Evolutionary conservation across 352 stramenopile species (phyloP), one percentile per base, ranked within the genome.

Genomic region (Pythium folliculosum): DNA sequence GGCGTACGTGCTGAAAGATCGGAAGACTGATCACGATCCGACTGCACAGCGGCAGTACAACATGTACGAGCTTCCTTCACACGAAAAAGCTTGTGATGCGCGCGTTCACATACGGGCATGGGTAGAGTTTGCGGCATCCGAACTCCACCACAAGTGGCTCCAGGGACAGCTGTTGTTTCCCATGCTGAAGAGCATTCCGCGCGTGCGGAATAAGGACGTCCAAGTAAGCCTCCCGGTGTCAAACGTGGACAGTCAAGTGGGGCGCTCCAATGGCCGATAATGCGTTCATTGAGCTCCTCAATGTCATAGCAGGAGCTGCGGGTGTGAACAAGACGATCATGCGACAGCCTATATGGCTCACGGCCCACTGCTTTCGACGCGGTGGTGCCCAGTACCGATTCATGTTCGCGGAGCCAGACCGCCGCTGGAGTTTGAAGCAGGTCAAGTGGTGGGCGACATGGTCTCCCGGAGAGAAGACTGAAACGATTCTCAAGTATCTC

Each of bases 361-460:
- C 57, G 3, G 5, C 23, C 0, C 57, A 63, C n/a, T 63, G 27
- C 50, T 51, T 60, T 40, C 54, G 45, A 21, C 22, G 60, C 35
- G 60, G 70, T 16, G 56, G 53, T 3, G 65, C 66, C 3, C 65
- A 73, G 27, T 71, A 73, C 27, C 23, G 50, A 2, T 77, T 73
- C 19, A 77, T 77, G 58, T 73, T 73, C 61, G 70, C 58, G 16
- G 59, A 57, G 3, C 44, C 61, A 14, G 30, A 63, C 6, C 3
- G 51, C 1, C 5, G 62, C 1, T 73, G 62, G 59, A 61, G 60
- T n/a, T 37, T 77, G 12, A 77, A 73, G 19, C 57, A 69, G 0
- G 56, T 72, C 0, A 72, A 76, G 56, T 73, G 58, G 60, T 69
- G 67, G 55, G 60, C 27, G 3, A 60, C 37, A 10, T 73, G 59